Evolutionary conservation across 2,329 filamentous ascomycete species (phyloP), one percentile per base, ranked within the genome.

Genomic region (Coleophoma crateriformis): DNA sequence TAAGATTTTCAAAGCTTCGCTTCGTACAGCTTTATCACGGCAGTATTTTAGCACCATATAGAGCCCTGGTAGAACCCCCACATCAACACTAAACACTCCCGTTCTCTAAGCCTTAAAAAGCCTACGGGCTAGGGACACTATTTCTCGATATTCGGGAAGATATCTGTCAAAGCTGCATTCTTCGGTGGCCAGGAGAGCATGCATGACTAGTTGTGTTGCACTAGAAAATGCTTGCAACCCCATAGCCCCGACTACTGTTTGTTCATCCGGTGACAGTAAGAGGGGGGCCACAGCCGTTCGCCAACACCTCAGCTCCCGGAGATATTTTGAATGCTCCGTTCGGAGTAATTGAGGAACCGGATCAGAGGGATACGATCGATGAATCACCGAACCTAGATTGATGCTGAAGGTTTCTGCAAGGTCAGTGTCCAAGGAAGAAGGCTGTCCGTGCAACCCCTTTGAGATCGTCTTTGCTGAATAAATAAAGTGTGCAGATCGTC

Each of bases 61-160:
- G 5, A 41, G 39, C 19, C 17, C 39, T 19, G 39, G 19, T 17
- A 41, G 4, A 12, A 19, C 15, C 12, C 17, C 39, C 7, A 41
- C 43, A 17, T 55, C 50, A 12, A 55, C 39, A 32, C 42, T 41
- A 40, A 50, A 55, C 64, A 64, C 47, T 7, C 7, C 15, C 11
- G 38, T 32, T 37, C n/a, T 10, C 41, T 13, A 6, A 20, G 32
- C 19, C 17, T 19, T 32, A 17, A 33, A 19, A 47, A n/a, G n/a
- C n/a, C 38, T 37, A 4, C 43, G 34, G 8, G 17, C 37, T 2
- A 55, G 33, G 2, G 13, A 20, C 7, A 55, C 37, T 2, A 53
- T 47, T 15, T 51, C 35, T 20, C 40, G 15, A 37, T 50, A 55
- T 15, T 46, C 20, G 5, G 49, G 47, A 14, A 53, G 27, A 45